Conservation (phyloP, 73 alveolate genomes). For the Loxodes magnus region DNA sequence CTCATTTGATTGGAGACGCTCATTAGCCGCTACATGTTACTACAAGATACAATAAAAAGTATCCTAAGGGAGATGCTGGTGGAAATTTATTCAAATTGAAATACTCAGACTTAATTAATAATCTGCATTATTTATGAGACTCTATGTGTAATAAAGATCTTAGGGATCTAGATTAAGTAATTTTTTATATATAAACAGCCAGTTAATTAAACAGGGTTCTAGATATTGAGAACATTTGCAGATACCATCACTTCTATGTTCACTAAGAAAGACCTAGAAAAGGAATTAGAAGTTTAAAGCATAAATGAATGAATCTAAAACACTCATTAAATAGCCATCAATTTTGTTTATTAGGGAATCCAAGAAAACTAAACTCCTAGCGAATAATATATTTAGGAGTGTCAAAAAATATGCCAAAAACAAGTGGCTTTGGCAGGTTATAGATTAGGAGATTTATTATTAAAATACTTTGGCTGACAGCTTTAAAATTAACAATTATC, state of each 20-base stretch:
- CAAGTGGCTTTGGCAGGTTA: conserved; percentile 36
- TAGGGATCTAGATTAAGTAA: too few relatives aligned
- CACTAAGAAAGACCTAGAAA: too few relatives aligned
- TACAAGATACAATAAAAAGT: conserved; percentile 16
- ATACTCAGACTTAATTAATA: conserved; percentile 8
- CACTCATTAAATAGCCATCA: neutral
- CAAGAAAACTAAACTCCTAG: conserved; percentile 4
- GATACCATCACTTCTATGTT: too few relatives aligned
- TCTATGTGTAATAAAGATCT: too few relatives aligned
- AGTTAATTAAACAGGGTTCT: too few relatives aligned
- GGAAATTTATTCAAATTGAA: conserved; percentile 34
- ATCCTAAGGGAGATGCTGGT: conserved; percentile 49
- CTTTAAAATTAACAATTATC: too few relatives aligned
- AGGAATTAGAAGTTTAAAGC: neutral
- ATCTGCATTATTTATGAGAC: conserved; percentile 21
- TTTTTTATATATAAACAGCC: too few relatives aligned
- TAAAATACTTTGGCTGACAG: conserved; percentile 5
- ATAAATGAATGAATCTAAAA: neutral
- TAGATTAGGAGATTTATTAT: conserved; percentile 25
- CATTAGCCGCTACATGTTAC: conserved; percentile 58
- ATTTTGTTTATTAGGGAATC: conserved; percentile 9
- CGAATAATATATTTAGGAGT: conserved; percentile 11
- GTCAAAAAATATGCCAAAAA: conserved; percentile 7
- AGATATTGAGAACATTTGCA: too few relatives aligned
- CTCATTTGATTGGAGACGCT: conserved; percentile 54